These are phyloP conservation scores for Oryza brachyantha DNA, from an alignment of 176 grass and related monocot species.

Conservation along the genomic window DNA sequence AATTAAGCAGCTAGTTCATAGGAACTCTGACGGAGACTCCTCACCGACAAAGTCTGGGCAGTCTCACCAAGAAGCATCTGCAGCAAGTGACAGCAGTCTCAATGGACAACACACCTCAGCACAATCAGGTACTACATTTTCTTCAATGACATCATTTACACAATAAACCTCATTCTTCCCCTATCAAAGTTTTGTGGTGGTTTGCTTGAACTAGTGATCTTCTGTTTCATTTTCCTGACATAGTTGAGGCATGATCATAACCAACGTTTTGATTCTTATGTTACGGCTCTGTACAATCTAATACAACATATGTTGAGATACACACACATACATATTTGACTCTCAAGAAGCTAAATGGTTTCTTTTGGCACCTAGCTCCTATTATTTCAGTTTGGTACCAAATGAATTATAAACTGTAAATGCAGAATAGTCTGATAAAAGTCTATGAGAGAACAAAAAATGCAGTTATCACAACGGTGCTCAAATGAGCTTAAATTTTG, in stretches of 20 bases:
- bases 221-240: background rate
- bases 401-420: constrained; percentile 2
- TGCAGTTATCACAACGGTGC: background rate
- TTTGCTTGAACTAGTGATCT: background rate
- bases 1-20: constrained; percentile 42
- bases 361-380: background rate
- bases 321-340: background rate
- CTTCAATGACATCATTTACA: background rate
- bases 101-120: constrained; percentile 40
- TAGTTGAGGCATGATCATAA: background rate
- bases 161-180: background rate
- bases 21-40: constrained; percentile 48
- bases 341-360: background rate
- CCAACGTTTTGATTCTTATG: background rate
- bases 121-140: constrained; percentile 57
- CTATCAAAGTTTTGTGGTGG: background rate
- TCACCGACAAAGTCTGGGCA: constrained; percentile 52
- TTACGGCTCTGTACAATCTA: constrained; percentile 6
- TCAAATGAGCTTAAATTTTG: background rate
- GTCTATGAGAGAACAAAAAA: background rate
- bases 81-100: constrained; percentile 57
- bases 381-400: background rate
- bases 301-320: background rate
- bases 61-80: constrained; percentile 56
- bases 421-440: background rate